A percentile compares a stretch with the other conserved stretches of the same genome.
Evolutionary conservation across 2,329 filamentous ascomycete species (phyloP).

Genomic region (Aureobasidium zeae): DNA sequence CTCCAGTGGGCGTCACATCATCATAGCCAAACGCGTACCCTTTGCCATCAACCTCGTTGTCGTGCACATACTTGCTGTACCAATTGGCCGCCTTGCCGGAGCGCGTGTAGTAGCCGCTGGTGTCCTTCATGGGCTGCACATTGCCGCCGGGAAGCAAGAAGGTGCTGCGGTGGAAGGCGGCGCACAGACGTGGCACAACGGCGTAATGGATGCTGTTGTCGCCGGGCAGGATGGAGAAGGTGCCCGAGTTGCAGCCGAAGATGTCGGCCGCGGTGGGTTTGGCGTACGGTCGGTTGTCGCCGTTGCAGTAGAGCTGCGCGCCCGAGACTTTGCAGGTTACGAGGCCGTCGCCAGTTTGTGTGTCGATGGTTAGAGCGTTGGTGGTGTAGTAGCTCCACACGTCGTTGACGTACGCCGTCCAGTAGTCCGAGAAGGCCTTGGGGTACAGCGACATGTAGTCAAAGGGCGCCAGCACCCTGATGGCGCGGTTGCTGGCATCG

Average conservation of each 20-base stretch:
- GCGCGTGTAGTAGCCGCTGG: constrained; percentile 38
- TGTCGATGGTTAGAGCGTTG: constrained; percentile 50
- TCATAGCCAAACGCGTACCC: constrained; percentile 63
- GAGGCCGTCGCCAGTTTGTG: constrained; percentile 49
- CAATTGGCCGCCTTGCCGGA: constrained; percentile 34
- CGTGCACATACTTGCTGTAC: constrained; percentile 52
- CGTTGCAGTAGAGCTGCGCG: constrained; percentile 35
- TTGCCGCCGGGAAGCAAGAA: constrained; percentile 45
- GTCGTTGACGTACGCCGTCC: constrained; percentile 40
- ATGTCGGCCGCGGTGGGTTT: constrained; percentile 53
- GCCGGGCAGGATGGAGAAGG: constrained; percentile 40
- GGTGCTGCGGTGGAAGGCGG: constrained; percentile 67
- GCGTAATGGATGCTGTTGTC: constrained; percentile 40
- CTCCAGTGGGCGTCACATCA: constrained; percentile 53
- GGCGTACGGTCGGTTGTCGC: constrained; percentile 39
- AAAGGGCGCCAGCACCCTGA: constrained; percentile 35
- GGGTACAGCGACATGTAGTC: constrained; percentile 36
- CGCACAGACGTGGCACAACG: constrained; percentile 63
- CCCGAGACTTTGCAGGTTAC: constrained; percentile 41
- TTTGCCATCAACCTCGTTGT: constrained; percentile 47
- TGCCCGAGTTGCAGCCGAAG: no score
- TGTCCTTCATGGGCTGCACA: constrained; percentile 35
- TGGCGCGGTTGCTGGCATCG: constrained; percentile 26
- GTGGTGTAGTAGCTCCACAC: constrained; percentile 43
- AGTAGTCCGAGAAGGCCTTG: constrained; percentile 42